Conservation (phyloP, 305 asterid species). For the Salvia sclarea region DNA sequence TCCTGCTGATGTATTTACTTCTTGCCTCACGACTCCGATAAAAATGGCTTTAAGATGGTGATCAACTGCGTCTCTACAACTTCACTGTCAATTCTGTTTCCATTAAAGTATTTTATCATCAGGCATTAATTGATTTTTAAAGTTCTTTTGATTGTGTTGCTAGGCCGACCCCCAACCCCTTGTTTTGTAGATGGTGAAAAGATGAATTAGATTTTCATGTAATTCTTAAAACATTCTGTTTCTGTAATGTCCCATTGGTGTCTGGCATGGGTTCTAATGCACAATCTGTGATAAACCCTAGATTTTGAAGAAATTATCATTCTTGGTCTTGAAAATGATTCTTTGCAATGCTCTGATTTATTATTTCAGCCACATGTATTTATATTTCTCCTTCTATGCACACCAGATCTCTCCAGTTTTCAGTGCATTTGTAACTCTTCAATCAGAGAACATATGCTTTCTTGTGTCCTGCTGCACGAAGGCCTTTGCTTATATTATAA, state of each 20-base stretch:
- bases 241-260: constrained; percentile 3
- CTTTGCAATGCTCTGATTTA: constrained; percentile 8
- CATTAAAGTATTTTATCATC: constrained; percentile 5
- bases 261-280: background rate
- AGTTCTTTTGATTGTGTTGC: constrained; percentile 10
- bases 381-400: background rate
- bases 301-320: constrained; percentile 5
- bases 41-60: constrained; percentile 99
- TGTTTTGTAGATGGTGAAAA: constrained; percentile 21
- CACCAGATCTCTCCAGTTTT: constrained; percentile 20
- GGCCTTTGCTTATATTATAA: constrained; percentile 15
- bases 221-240: constrained; percentile 9
- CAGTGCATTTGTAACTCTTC: constrained; percentile 22
- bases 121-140: background rate
- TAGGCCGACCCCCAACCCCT: constrained; percentile 13
- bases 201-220: constrained; percentile 10
- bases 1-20: constrained; percentile 97
- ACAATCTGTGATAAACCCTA: background rate
- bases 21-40: constrained; percentile 98
- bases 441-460: constrained; percentile 19
- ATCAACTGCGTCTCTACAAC: constrained; percentile 25
- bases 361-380: constrained; percentile 4
- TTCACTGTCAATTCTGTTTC: constrained; percentile 33
- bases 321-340: constrained; percentile 9
- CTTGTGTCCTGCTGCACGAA: constrained; percentile 24